Evolutionary conservation across 805 yeast species (phyloP).

Genomic region (Tetrapisispora fleetii): DNA sequence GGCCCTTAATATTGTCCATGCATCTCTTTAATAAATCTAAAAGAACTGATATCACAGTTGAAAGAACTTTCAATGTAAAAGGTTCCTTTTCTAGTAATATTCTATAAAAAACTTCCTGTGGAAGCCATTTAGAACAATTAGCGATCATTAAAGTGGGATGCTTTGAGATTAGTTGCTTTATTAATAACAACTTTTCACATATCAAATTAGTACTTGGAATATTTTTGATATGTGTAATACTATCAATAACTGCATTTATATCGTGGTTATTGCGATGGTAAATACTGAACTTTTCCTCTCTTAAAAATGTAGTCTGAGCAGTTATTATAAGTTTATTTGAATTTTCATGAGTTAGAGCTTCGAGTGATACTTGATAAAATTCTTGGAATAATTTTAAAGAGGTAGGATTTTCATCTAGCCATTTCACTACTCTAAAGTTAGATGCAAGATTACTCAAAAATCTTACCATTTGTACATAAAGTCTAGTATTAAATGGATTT

Average conservation of each 20-base stretch:
- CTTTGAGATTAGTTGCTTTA: slow-evolving; percentile 16
- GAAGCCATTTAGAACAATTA: slow-evolving; percentile 17
- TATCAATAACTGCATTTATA: slow-evolving; percentile 8
- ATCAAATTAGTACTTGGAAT: slow-evolving; percentile 20
- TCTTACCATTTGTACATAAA: slow-evolving; percentile 25
- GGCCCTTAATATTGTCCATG: slow-evolving; percentile 6
- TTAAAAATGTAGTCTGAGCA: slow-evolving; percentile 19
- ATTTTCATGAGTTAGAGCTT: slow-evolving; percentile 16
- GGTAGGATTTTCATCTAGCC: slow-evolving; percentile 6
- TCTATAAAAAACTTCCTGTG: slow-evolving; percentile 19
- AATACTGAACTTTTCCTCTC: slow-evolving; percentile 20
- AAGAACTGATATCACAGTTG: slow-evolving; percentile 14
- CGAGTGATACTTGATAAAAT: slow-evolving; percentile 10
- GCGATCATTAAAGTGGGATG: slow-evolving; percentile 18
- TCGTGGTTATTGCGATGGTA: slow-evolving; percentile 10
- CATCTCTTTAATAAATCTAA: slow-evolving; percentile 20
- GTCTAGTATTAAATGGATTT: slow-evolving; percentile 23
- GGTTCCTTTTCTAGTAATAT: slow-evolving; percentile 14
- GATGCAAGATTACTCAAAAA: slow-evolving; percentile 18
- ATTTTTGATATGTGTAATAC: slow-evolving; percentile 14
- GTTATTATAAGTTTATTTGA: slow-evolving; percentile 22
- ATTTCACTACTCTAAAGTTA: slow-evolving; percentile 15
- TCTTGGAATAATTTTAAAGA: slow-evolving; percentile 9
- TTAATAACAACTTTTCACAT: slow-evolving; percentile 18
- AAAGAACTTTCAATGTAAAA: slow-evolving; percentile 11